Conservation (phyloP, 2,329 filamentous ascomycete genomes). For the Mycogone perniciosa region DNA sequence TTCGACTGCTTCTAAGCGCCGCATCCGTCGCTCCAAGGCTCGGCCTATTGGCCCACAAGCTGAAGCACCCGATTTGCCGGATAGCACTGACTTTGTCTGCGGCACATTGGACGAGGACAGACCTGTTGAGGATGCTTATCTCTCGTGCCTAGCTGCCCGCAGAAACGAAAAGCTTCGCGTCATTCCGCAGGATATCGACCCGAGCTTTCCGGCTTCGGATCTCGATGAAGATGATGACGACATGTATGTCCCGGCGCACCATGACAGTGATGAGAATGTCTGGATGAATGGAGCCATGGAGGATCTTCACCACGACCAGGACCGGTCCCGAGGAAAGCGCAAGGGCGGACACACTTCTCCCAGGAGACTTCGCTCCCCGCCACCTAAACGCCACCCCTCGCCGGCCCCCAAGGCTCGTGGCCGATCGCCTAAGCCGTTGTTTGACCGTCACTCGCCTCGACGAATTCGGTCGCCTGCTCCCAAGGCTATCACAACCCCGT, state of each 20-base stretch:
- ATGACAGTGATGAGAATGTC: slow-evolving; percentile 61
- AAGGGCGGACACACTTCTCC: slow-evolving; percentile 44
- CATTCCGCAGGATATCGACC: slow-evolving; percentile 95
- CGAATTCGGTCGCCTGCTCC: slow-evolving; percentile 67
- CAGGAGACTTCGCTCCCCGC: slow-evolving; percentile 39
- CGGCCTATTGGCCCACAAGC: slow-evolving; percentile 25
- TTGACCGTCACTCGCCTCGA: slow-evolving; percentile 63
- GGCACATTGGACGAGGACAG: slow-evolving; percentile 94
- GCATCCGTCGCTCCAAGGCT: slow-evolving; percentile 26
- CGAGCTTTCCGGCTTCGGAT: slow-evolving; percentile 92
- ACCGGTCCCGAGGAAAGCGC: slow-evolving; percentile 41
- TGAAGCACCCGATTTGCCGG: slow-evolving; percentile 76
- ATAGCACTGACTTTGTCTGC: slow-evolving; percentile 98
- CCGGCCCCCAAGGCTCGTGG: slow-evolving; percentile 41
- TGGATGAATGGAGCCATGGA: slow-evolving; percentile 70
- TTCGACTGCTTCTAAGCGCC: slow-evolving; percentile 44
- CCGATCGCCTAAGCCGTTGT: slow-evolving; percentile 48
- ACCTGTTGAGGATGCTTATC: slow-evolving; percentile 87
- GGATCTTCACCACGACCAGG: slow-evolving; percentile 54
- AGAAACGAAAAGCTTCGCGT: slow-evolving; percentile 73
- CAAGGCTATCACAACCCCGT: slow-evolving; percentile 28
- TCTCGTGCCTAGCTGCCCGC: slow-evolving; percentile 74
- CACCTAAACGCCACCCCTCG: slow-evolving; percentile 26
- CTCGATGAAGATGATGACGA: slow-evolving; percentile 79
- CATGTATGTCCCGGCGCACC: slow-evolving; percentile 51